Percentiles rank a stretch among this genome's conserved stretches.
These are phyloP conservation scores for Aechmea fasciata DNA, from an alignment of 176 grass and related monocot genomes.

Conservation along the genomic window DNA sequence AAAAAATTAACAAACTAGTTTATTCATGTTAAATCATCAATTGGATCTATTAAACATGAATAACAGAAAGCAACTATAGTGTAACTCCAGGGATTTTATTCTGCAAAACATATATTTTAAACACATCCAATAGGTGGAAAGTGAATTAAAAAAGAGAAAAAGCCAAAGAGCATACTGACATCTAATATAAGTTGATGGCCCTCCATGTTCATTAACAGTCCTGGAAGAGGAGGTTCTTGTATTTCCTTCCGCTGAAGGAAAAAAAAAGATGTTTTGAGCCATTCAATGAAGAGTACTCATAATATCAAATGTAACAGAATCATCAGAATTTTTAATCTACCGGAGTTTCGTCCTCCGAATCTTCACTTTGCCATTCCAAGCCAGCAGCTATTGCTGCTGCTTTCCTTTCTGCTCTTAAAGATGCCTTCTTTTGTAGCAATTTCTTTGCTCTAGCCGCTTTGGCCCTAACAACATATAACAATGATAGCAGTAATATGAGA, in stretches of 20 bases:
- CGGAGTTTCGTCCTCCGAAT: slow-evolving; percentile 32
- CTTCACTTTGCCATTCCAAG: slow-evolving; percentile 43
- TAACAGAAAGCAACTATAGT: not conserved
- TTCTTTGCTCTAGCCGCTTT: slow-evolving; percentile 87
- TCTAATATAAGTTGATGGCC: slow-evolving; percentile 64
- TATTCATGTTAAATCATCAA: no score
- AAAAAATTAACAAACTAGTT: not conserved
- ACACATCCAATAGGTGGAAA: not conserved
- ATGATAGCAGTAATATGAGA: not conserved
- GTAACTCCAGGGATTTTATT: not conserved
- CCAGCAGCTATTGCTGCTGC: slow-evolving; percentile 29
- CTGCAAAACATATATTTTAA: slow-evolving; percentile 8
- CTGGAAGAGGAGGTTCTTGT: slow-evolving; percentile 71
- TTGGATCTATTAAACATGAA: not conserved
- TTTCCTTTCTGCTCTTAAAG: slow-evolving; percentile 54
- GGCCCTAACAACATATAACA: slow-evolving; percentile 19
- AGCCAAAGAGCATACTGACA: slow-evolving; percentile 33
- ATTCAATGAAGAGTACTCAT: not conserved
- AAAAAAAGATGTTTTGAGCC: not conserved
- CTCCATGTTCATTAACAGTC: slow-evolving; percentile 48
- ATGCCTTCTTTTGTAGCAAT: slow-evolving; percentile 55
- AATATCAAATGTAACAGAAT: not conserved
- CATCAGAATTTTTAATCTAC: slow-evolving; percentile 10
- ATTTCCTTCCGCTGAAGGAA: slow-evolving; percentile 44
- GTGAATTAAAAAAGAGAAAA: not conserved